Base-by-base conservation (phyloP, 352 stramenopile genomes). In the Phytopythium oedochilum region DNA sequence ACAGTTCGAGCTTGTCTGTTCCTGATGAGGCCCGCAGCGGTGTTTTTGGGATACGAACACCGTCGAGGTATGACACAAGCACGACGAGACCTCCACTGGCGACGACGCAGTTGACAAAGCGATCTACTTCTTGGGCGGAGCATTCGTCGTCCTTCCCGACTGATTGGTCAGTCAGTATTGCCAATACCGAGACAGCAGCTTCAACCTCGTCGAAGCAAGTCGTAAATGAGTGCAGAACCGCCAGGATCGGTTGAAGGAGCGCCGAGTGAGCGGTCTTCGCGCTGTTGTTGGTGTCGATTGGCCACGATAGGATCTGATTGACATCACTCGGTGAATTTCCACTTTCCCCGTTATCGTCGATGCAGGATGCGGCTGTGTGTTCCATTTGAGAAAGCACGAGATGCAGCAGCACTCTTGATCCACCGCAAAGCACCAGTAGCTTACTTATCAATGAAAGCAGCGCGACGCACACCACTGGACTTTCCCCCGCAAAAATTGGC, bases 121-220 rank as follows among this genome's bases (percentile, higher is more conserved):
- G 50, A 20, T 71, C 63, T 20, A 47, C 7, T 15, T 40, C 36
- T 7, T 25, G 22, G 44, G 48, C 18, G 59, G 17, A 20, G 28
- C 17, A 50, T 29, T 10, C 25, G 18, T 65, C 55, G 17, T 60
- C 52, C 11, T 62, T 51, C 8, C 15, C 14, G 39, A 17, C 28
- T 5, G 47, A 74, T 60, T 36, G 29, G 22, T 44, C 32, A 20
- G 68, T 71, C 45, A 85, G 62, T 3, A 68, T 50, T 7, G 51
- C 28, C 2, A 82, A 52, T 0, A 63, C 66, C 17, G 42, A 55
- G 12, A 82, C 39, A 15, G 71, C 71, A 45, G 74, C 74, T 61
- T 82, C 61, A 34, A 85, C 64, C 54, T 85, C 66, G 10, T 52
- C 64, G 40, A 85, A 82, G 5, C 63, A 75, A 8, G 74, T 78